Conservation (phyloP, 2,329 filamentous ascomycete genomes). For the Xylaria sp. region DNA sequence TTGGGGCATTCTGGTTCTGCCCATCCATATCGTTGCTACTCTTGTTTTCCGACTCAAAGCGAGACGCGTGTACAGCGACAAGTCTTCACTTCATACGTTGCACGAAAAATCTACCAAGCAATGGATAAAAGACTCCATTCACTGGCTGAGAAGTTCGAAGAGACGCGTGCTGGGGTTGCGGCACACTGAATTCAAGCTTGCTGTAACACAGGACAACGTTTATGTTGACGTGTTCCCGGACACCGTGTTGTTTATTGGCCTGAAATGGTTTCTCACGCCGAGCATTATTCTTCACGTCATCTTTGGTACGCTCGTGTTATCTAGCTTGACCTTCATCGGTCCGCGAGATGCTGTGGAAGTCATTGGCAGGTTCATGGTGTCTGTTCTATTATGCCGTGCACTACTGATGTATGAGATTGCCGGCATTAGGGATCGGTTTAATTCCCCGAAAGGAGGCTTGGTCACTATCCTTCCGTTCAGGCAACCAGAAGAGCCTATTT, state of each 20-base stretch:
- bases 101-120: neutral
- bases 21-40: neutral
- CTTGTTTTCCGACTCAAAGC: neutral
- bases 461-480: neutral
- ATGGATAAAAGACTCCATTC: neutral
- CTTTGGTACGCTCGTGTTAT: neutral
- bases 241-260: neutral
- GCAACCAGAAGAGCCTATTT: too few species aligned
- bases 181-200: neutral
- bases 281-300: neutral
- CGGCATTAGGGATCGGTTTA: neutral
- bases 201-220: neutral
- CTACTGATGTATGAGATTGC: neutral
- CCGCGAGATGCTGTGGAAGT: neutral
- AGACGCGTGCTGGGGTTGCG: neutral
- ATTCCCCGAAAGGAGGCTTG: neutral
- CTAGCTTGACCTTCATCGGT: neutral
- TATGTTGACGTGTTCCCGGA: neutral
- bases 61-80: neutral
- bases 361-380: neutral
- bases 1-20: neutral
- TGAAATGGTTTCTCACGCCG: neutral
- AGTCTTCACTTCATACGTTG: neutral
- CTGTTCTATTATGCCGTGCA: neutral
- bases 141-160: neutral